Base-by-base conservation (phyloP, 75 land plant species). In the Sequoiadendron giganteum region DNA sequence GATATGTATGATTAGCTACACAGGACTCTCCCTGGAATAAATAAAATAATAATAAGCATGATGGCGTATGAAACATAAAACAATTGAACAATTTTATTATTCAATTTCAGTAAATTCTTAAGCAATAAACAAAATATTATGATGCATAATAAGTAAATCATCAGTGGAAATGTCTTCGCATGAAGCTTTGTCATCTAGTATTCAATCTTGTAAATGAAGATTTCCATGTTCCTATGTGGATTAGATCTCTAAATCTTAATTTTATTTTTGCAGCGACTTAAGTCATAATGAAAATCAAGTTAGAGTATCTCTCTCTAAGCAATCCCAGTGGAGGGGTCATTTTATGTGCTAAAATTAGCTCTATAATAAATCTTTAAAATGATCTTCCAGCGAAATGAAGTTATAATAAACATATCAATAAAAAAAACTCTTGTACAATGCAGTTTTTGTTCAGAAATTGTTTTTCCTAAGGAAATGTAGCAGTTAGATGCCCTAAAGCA, bases 1-100 rank as follows among this genome's bases (percentile, higher is more conserved):
- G 99, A 87, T 98, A 95, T 85, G 91, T 91, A 89, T 95, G 95
- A 90, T 95, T 96, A 15, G 99, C 97, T 40, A 96, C 96, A 83
- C 88, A 88, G 19, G 96, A 86, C 85, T 95, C 95, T 82, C 91
- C 99, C 90, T 93, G 92, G 73, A 61, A 30, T 36, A 87, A 30
- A 4, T 19, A 48, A 65, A 25, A 86, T 72, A 47, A 83, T 39
- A 79, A 79, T 42, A 6, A 72, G 11, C 32, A 72, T 82, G 34
- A 52, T 82, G 49, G 13, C n/a, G 4, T 38, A 65, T 0, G 48
- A 65, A 86, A 39, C 40, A 83, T 77, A 25, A 43, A 78, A 76
- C 38, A 84, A n/a, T 83, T 45, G 42, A 87, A 32, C 0, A 82
- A 9, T 15, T 90, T 90, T 55, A 10, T 68, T 42, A 52, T 45